Percentiles rank a stretch among this genome's conserved stretches.
Evolutionary conservation across 495 filamentous ascomycete species (phyloP).

Genomic region (Chaetomium fimeti): DNA sequence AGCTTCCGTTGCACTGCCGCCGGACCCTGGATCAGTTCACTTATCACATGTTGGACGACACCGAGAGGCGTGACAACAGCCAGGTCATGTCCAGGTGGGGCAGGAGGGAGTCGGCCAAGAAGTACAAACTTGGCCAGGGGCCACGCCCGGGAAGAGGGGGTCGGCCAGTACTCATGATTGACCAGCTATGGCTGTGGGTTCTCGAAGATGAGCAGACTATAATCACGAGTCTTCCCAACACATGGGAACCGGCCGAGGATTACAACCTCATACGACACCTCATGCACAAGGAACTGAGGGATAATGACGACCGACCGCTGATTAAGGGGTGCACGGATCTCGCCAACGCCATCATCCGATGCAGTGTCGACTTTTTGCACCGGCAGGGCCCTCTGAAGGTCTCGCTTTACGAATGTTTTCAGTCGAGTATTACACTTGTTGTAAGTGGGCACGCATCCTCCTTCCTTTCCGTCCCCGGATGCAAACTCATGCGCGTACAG

Average conservation of each 20-base stretch:
- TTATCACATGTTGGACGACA: constrained; percentile 13
- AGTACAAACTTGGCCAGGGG: neutral
- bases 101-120: neutral
- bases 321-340: constrained; percentile 3
- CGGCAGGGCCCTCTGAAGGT: neutral
- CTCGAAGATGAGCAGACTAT: constrained; percentile 15
- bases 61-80: constrained; percentile 13
- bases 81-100: constrained; percentile 15
- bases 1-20: constrained; percentile 10
- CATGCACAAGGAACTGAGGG: neutral
- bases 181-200: constrained; percentile 18
- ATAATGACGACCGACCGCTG: constrained; percentile 3
- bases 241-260: constrained; percentile 6
- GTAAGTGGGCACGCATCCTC: neutral
- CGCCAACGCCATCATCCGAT: neutral
- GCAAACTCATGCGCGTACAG: neutral
- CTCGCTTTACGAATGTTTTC: neutral
- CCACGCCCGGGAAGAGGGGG: neutral
- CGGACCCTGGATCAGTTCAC: constrained; percentile 18
- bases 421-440: constrained; percentile 8
- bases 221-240: constrained; percentile 12
- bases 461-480: neutral
- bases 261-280: constrained; percentile 6
- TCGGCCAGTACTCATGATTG: constrained; percentile 10
- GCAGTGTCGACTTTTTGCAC: constrained; percentile 9